Base-by-base conservation (phyloP, 2,329 filamentous ascomycete species). In the Xylariales sp. region DNA sequence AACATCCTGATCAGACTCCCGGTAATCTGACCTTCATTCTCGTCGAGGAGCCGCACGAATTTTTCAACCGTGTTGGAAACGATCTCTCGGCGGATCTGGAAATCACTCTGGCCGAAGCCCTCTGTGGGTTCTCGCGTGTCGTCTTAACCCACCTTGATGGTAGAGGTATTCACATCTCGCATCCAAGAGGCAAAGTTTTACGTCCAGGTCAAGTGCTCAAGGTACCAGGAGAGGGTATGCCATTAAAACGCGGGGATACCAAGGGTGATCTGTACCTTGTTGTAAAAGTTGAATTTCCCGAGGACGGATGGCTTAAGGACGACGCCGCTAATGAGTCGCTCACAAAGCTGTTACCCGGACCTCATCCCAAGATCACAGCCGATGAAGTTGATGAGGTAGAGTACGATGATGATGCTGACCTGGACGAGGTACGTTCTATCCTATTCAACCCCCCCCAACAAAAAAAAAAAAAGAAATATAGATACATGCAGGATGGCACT, bases 71-170 rank as follows among this genome's bases (percentile, higher is more conserved):
- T 49, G 90, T 93, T 48, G 95, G 94, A 3, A 85, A 92, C 59
- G 95, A 99, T 79, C 83, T 99, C 64, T 91, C 90, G 1, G 93
- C 94, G 1, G 90, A 94, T 67, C 83, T 99, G 52, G 88, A 92
- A 45, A 86, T 99, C 71, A 93, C 91, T 3, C 85, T 99, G 14
- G 89, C 89, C 9, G 96, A 99, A 80, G 90, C 96, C 0, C 83
- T 99, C 58, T 90, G 89, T 8, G 96, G 96, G 14, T 97, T 99
- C 84, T 93, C 93, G 59, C 89, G 95, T 43, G 92, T 97, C 5
- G 94, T 97, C 1, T 77, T 99, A 70, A 96, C 91, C 75, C 96
- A 99, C 79, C 89, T 99, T 8, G 96, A 99, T 77, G 96, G 95
- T 36, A 89, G 96, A 65, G 96, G 96, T 36, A 95, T 99, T 67